Evolutionary conservation across 2,329 filamentous ascomycete genomes (phyloP), one percentile per base, ranked within the genome.

Genomic region (Sporothrix brasiliensis): DNA sequence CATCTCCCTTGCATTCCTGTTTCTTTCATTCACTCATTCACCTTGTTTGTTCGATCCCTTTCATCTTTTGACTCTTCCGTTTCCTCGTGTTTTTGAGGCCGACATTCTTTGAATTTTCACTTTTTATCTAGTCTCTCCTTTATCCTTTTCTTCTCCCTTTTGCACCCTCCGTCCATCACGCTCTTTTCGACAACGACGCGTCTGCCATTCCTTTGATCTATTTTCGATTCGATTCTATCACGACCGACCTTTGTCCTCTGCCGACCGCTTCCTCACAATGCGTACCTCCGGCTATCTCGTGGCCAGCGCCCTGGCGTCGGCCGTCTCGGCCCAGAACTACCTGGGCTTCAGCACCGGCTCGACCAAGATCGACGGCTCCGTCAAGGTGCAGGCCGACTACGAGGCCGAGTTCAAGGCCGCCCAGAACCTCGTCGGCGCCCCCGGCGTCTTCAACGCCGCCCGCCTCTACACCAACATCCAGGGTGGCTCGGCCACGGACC

Each of bases 391-490:
- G 80, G 73, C 78, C 67, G 84, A 86, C 79, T 86, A 90, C 79
- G 86, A 91, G 81, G 82, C 85, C 76, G 87, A 92, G 80, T 92
- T 92, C 84, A 86, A 84, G 73, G 82, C 85, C 7, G 90, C 91
- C 41, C 84, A 88, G 75, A 82, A 81, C 66, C 87, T 93, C 21
- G 82, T 84, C 19, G 89, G 89, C 49, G 88, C 89, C 63, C 80
- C 83, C 34, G 87, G 88, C 67, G 78, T 74, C 65, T 92, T 91
- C 82, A 90, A 82, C 75, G 88, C 86, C 70, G 90, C 88, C 44
- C 88, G 90, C 72, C 82, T 90, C 44, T 91, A 92, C 83, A 91
- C 90, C 78, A 89, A 87, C 82, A 87, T 89, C 77, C 85, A 87
- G 79, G 85, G 84, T 76, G 82, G 87, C 79, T 83, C 89, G 77